These are phyloP conservation scores for Zea luxurians DNA, from an alignment of 176 grass and related monocot species.

Conservation along the genomic window DNA sequence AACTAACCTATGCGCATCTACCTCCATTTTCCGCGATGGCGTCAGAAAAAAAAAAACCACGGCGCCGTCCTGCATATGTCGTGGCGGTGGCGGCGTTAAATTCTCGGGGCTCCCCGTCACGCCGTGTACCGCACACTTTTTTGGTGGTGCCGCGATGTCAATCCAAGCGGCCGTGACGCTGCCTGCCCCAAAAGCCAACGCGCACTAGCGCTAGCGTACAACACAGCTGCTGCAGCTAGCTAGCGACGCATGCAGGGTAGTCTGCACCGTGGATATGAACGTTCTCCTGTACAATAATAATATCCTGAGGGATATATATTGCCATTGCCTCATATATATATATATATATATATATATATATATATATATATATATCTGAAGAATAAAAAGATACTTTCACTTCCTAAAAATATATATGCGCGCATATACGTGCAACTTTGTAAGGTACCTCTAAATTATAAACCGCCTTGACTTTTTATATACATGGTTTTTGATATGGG, in stretches of 20 bases:
- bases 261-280: neutral
- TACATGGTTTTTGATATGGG: too few species aligned
- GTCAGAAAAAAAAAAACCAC: neutral
- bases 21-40: too few species aligned
- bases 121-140: slow-evolving; percentile 21
- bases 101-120: neutral
- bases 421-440: too few species aligned
- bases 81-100: neutral
- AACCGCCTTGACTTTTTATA: too few species aligned
- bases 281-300: neutral
- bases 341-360: too few species aligned
- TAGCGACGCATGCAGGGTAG: neutral
- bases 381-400: too few species aligned
- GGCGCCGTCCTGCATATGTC: neutral
- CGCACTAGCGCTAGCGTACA: slow-evolving; percentile 42
- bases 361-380: too few species aligned
- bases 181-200: slow-evolving; percentile 27
- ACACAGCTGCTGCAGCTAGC: neutral
- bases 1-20: too few species aligned
- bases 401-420: too few species aligned
- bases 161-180: neutral
- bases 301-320: neutral
- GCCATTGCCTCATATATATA: too few species aligned
- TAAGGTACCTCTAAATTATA: too few species aligned
- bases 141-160: slow-evolving; percentile 19